phyloP scores from a whole-genome alignment of 2,329 filamentous ascomycete species.

The Ophioceras dolichostomum region DNA sequence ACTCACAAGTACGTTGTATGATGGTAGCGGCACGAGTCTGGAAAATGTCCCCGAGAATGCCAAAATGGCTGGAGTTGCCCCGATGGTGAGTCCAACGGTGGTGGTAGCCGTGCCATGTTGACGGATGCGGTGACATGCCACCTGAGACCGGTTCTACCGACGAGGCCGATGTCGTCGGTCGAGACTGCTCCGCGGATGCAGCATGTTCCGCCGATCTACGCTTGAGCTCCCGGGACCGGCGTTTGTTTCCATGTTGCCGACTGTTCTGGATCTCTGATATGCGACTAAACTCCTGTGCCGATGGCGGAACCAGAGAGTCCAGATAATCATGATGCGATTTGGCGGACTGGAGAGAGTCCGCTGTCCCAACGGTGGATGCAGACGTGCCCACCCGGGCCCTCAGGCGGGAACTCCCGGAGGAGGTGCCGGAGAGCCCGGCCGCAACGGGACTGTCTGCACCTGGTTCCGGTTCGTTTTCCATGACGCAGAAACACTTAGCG shows the following conservation, averaged over 20 bases:
- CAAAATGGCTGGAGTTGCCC: background rate
- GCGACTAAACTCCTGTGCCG: conserved; percentile 30
- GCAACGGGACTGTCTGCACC: too few species aligned
- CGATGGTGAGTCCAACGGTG: too few species aligned
- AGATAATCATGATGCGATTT: conserved; percentile 30
- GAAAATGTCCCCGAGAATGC: conserved; percentile 10
- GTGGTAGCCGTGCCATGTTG: too few species aligned
- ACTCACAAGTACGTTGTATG: conserved; percentile 51
- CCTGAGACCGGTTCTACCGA: too few species aligned
- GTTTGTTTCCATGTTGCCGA: conserved; percentile 30
- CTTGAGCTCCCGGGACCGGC: conserved; percentile 23
- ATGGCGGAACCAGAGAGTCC: conserved; percentile 35
- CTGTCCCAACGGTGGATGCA: too few species aligned
- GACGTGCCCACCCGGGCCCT: too few species aligned
- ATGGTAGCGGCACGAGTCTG: conserved; percentile 35
- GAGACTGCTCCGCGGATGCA: background rate
- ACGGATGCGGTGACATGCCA: background rate
- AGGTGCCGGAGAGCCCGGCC: too few species aligned
- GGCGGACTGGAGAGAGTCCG: too few species aligned
- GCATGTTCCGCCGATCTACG: background rate
- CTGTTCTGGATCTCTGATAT: conserved; percentile 36
- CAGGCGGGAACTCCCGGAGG: too few species aligned
- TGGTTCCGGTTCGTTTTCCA: too few species aligned
- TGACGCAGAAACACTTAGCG: too few species aligned
- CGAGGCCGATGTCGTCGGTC: background rate